Evolutionary conservation across 1,139 yeast genomes (phyloP), one percentile per base, ranked within the genome.

Genomic region (Candida freyschussii): DNA sequence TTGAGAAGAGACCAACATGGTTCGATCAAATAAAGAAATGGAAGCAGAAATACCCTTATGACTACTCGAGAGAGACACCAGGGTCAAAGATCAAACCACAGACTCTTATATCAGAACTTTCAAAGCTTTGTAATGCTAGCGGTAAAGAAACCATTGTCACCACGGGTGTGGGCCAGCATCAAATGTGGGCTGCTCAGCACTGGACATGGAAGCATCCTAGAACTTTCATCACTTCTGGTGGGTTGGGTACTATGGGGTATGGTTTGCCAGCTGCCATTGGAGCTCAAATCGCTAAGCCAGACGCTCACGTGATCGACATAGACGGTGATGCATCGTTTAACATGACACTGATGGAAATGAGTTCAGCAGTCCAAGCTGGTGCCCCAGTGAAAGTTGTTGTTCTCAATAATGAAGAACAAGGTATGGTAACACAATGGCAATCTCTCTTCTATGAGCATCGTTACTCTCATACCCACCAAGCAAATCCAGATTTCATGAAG

Each of bases 401-500:
- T 37, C 71, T 91, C 57, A 91, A 91, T 63, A 91, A 91, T 60
- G 97, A 89, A 67, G 98, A 91, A 67, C 98, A 91, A 69, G 98
- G 98, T 58, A 91, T 91, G 98, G 98, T 91, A 39, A 91, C 97
- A 14, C 98, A 91, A 65, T 91, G 98, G 98, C 98, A 91, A 67
- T 83, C 96, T 13, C 69, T 91, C 45, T 91, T 91, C 69, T 91
- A 91, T 64, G 95, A 91, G 61, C 91, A 91, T 63, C 80, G 98
- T 65, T 91, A 85, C 60, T 73, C 96, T 9, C 97, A 91, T 64
- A 89, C 98, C 14, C 97, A 91, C 66, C 98, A 91, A 65, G 60
- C 75, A 46, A 89, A 89, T 63, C 98, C 98, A 35, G 80, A 91
- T 60, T 91, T 89, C 58, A 77, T 85, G 73, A 84, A 83, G 60